Base-by-base conservation (phyloP, 2,329 filamentous ascomycete genomes). In the Fusarium sp. region DNA sequence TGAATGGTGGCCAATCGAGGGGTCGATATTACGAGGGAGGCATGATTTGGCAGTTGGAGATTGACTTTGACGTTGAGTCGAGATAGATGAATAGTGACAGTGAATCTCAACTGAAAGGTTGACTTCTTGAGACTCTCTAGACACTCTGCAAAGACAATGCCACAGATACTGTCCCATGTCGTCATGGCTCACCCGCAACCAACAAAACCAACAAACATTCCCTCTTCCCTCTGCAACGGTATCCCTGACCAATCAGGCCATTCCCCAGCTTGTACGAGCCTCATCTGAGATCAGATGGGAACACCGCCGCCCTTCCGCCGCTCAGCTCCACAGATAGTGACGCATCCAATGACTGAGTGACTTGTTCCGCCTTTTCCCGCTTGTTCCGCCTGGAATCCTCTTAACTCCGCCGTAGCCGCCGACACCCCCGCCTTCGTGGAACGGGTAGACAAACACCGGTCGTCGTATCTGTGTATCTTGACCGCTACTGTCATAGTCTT, bases 1-100 rank as follows among this genome's bases (percentile, higher is more conserved):
- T 67, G n/a, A 41, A 27, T 22, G 58, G 45, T 41, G 60, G 50
- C 76, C 75, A 78, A 78, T 78, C 10, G 63, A 61, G 56, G 65
- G 20, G 11, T 59, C 11, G 50, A 56, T 70, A 77, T 78, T 78
- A 76, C 65, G 27, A 56, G 45, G 45, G 24, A 31, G 48, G 6
- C 48, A 52, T 52, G 48, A 52, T 52, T 6, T n/a, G 16, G 48
- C 10, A 52, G 48, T 31, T 52, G 48, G 18, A 52, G 48, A 50
- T 31, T 29, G 10, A 52, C 27, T 14, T 52, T 52, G 18, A n/a
- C 24, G 13, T 29, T 52, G 48, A 20, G 10, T 7, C 29, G 27
- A 52, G 48, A 13, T 10, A 50, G 5, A 14, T 27, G 45, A 29
- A 50, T 24, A 48, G n/a, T n/a, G n/a, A n/a, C n/a, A n/a, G n/a